These are phyloP conservation scores for Rhodotorula diobovata DNA, from an alignment of 768 basidiomycete species.

Conservation along the genomic window DNA sequence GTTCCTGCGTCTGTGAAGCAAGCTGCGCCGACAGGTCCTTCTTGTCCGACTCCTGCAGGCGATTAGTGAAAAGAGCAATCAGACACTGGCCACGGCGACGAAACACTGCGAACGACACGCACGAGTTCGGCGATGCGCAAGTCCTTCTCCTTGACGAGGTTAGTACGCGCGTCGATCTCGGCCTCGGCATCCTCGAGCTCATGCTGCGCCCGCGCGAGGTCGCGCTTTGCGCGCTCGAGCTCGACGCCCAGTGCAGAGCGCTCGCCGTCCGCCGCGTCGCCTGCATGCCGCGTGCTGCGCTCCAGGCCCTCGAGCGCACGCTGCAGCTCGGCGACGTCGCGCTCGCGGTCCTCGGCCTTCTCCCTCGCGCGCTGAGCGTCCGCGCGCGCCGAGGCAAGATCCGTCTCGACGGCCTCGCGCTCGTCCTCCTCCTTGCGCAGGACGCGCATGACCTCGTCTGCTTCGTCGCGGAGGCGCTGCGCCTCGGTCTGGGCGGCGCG, in stretches of 20 bases:
- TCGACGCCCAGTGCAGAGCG: conserved; percentile 84
- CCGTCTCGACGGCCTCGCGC: conserved; percentile 68
- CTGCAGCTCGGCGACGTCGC: conserved; percentile 54
- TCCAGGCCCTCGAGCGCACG: conserved; percentile 66
- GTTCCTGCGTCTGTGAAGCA: conserved; percentile 77
- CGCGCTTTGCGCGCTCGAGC: conserved; percentile 75
- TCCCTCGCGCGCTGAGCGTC: neutral
- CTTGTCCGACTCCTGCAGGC: conserved; percentile 61
- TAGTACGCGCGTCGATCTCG: conserved; percentile 66
- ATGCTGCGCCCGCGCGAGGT: conserved; percentile 72
- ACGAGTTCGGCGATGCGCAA: conserved; percentile 65
- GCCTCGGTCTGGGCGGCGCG: conserved; percentile 58
- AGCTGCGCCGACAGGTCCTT: conserved; percentile 73
- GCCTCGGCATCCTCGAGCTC: conserved; percentile 67
- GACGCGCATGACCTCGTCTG: conserved; percentile 50
- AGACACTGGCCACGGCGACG: no score
- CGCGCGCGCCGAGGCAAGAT: conserved; percentile 54
- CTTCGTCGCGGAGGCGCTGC: conserved; percentile 49
- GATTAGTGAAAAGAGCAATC: neutral
- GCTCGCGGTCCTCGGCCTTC: neutral
- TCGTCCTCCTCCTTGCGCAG: conserved; percentile 57
- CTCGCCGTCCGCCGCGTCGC: conserved; percentile 77
- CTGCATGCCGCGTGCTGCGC: conserved; percentile 68
- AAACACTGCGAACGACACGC: conserved; percentile 15
- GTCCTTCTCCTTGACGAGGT: conserved; percentile 64